Percentiles rank a stretch among this genome's conserved stretches.
Evolutionary conservation across 805 yeast genomes (phyloP).

Genomic region (Kodamaea fukazawae): DNA sequence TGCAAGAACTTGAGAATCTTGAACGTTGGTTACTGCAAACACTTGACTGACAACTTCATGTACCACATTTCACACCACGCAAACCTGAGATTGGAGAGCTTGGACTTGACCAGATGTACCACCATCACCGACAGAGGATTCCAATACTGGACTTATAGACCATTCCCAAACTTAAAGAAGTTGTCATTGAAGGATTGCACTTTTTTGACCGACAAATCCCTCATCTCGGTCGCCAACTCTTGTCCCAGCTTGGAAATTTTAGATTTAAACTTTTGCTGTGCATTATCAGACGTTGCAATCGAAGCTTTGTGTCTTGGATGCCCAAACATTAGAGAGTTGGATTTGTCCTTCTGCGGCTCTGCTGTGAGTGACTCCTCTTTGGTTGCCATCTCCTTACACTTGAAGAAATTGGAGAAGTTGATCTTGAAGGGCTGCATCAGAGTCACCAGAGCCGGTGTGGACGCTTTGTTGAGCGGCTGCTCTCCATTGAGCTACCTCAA

Average conservation of each 20-base stretch:
- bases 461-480: slow-evolving; percentile 58
- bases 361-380: slow-evolving; percentile 75
- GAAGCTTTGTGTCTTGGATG: slow-evolving; percentile 70
- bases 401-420: slow-evolving; percentile 47
- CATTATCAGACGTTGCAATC: slow-evolving; percentile 64
- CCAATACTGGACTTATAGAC: slow-evolving; percentile 57
- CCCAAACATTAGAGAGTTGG: slow-evolving; percentile 49
- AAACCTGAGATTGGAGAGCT: slow-evolving; percentile 48
- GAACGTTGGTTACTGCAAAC: slow-evolving; percentile 72
- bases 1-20: slow-evolving; percentile 56
- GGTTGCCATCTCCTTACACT: slow-evolving; percentile 54
- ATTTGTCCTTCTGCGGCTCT: slow-evolving; percentile 72
- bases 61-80: slow-evolving; percentile 59
- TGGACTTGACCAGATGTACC: slow-evolving; percentile 72
- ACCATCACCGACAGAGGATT: slow-evolving; percentile 76
- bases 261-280: slow-evolving; percentile 73
- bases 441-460: slow-evolving; percentile 76
- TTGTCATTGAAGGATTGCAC: slow-evolving; percentile 70
- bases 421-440: slow-evolving; percentile 68
- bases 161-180: slow-evolving; percentile 51
- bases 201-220: slow-evolving; percentile 63
- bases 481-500: slow-evolving; percentile 52
- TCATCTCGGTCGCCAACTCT: slow-evolving; percentile 58
- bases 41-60: slow-evolving; percentile 67
- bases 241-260: slow-evolving; percentile 56